Conservation (phyloP, 2,329 filamentous ascomycete genomes). For the Curvularia verruculosa region DNA sequence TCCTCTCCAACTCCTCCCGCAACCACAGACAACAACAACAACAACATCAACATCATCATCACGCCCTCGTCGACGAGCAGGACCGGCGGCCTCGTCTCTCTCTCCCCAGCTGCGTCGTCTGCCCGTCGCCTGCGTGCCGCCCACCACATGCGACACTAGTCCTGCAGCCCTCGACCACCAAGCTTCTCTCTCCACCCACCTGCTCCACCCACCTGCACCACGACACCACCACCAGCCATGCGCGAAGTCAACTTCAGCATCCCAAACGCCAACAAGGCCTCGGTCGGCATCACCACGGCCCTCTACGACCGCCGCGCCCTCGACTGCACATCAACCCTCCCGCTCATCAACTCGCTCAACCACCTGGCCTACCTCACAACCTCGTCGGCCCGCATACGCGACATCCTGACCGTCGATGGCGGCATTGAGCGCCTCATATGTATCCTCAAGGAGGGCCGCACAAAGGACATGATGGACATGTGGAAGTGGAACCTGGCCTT, state of each 20-base stretch:
- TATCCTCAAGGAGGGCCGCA: conserved; percentile 96
- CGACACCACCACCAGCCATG: conserved; percentile 66
- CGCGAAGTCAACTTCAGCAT: conserved; percentile 99
- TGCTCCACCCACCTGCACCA: conserved; percentile 22
- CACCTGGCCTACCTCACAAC: conserved; percentile 98
- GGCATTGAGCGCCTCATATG: conserved; percentile 95
- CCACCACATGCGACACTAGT: conserved; percentile 10
- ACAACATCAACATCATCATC: no score
- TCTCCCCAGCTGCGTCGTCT: conserved; percentile 14
- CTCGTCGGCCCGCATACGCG: conserved; percentile 93
- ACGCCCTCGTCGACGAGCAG: background rate
- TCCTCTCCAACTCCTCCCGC: no score
- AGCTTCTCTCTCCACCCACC: conserved; percentile 18
- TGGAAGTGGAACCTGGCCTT: conserved; percentile 99
- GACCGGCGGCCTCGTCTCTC: conserved; percentile 2
- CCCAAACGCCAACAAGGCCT: conserved; percentile 98
- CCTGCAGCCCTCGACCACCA: conserved; percentile 18
- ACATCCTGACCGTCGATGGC: conserved; percentile 98
- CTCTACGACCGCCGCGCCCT: conserved; percentile 96
- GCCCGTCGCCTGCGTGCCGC: background rate
- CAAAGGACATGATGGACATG: conserved; percentile 99
- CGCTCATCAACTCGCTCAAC: conserved; percentile 98
- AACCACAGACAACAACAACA: no score
- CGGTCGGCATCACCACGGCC: conserved; percentile 96
- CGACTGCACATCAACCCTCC: conserved; percentile 96